phyloP scores from a whole-genome alignment of 129 eudicot species.

The Flaveria robusta region DNA sequence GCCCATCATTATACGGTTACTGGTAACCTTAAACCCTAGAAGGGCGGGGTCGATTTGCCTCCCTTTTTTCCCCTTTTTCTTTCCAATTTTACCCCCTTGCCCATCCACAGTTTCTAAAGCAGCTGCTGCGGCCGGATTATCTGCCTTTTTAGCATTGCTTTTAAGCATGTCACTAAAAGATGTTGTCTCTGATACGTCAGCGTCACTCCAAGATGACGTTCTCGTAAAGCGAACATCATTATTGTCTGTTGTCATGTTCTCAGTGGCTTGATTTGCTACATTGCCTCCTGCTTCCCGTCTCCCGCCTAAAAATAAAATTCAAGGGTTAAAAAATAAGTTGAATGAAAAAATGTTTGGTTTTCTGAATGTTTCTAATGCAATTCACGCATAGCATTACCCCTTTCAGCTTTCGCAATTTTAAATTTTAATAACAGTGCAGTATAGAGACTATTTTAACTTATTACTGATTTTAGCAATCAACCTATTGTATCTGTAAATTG shows the following conservation, averaged over 20 bases:
- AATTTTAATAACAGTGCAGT: neutral
- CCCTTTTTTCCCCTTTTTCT: conserved; percentile 91
- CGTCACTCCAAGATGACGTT: conserved; percentile 63
- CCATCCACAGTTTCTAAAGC: conserved; percentile 47
- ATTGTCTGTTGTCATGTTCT: conserved; percentile 8
- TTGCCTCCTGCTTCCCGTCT: conserved; percentile 42
- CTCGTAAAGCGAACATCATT: conserved; percentile 57
- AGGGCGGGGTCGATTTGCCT: conserved; percentile 79
- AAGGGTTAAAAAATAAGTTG: neutral
- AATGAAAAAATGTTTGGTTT: neutral
- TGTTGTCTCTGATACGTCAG: conserved; percentile 66
- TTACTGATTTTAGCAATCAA: neutral
- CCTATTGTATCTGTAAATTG: neutral
- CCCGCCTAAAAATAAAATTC: conserved; percentile 31
- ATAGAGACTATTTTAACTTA: neutral
- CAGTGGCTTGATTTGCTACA: conserved; percentile 42
- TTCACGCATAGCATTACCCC: no score
- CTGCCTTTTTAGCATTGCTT: conserved; percentile 60
- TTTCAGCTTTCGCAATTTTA: no score
- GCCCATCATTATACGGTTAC: conserved; percentile 88
- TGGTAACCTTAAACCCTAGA: conserved; percentile 81
- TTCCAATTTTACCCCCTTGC: conserved; percentile 53
- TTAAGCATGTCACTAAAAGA: conserved; percentile 94
- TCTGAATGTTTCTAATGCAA: neutral
- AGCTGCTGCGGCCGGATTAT: conserved; percentile 15